Base-by-base conservation (phyloP, 257 asterid species). In the Solanum virginianum region DNA sequence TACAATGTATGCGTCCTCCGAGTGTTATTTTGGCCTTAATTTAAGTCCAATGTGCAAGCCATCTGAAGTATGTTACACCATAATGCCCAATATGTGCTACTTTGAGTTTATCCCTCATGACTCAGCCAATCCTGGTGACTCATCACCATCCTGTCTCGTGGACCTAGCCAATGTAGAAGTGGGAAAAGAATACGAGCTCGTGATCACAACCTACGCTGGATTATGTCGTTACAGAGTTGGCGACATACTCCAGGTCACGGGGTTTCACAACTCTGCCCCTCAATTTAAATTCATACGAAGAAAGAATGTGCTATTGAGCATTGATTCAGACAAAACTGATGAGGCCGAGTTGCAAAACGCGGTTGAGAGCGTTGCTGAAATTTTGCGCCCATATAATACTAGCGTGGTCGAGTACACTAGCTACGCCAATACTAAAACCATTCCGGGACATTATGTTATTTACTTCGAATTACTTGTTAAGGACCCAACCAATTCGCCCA, bases 11-110 rank as follows among this genome's bases (percentile, higher is more conserved):
- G 98, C 98, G 0, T 95, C 98, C 0, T 95, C 98, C 8, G 98
- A 95, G 53, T 95, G 98, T 63, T 95, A 91, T 69, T 95, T 95
- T 22, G 98, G 98, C 4, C 91, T 94, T 10, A 95, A 95, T 47
- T 29, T 95, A 24, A 90, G 90, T 29, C 98, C 98, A 20, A 90
- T 93, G 96, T 84, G 87, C 2, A 86, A 88, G 39, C 98, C 98
- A 0, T 87, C 91, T 1, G 91, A 94, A 51, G 94, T 89, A 0
- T 88, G 94, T 18, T 95, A 94, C 91, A 92, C 97, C 75, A 91
- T 95, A 89, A 94, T 95, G 98, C 98, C 98, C 0, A 94, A 95
- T 88, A 94, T 93, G 98, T 95, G 96, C n/a, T 94, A 94, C 84
- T 95, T 92, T 74, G 98, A 94, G 87, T 94, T 95, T 86, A 86